Conservation (phyloP, 208 protist species). For the Leishmania braziliensis region DNA sequence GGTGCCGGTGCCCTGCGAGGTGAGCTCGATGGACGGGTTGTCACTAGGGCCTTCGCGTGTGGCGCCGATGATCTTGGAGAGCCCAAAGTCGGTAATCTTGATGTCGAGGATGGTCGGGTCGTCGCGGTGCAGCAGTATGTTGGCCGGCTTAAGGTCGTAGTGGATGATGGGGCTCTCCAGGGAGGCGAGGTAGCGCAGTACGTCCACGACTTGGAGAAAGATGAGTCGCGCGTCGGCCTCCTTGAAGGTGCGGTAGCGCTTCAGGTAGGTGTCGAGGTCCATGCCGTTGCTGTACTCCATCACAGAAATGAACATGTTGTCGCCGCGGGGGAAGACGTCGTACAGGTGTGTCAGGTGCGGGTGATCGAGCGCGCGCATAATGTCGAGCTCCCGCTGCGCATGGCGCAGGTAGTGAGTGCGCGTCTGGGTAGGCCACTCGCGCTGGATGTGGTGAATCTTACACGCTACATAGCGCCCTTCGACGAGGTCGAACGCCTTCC, state of each 20-base stretch:
- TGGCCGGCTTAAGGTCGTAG: constrained; percentile 81
- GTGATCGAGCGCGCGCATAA: constrained; percentile 92
- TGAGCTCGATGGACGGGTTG: constrained; percentile 93
- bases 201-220: constrained; percentile 90
- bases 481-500: constrained; percentile 92
- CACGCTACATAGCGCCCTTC: constrained; percentile 91
- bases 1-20: constrained; percentile 95
- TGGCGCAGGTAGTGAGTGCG: constrained; percentile 93
- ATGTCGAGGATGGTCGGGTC: constrained; percentile 74
- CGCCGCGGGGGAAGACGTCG: constrained; percentile 86
- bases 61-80: constrained; percentile 94
- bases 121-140: constrained; percentile 71
- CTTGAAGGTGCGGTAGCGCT: constrained; percentile 71
- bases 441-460: constrained; percentile 95
- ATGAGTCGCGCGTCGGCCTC: constrained; percentile 92
- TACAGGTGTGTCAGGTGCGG: constrained; percentile 79
- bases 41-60: constrained; percentile 53
- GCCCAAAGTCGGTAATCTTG: constrained; percentile 98
- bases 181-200: constrained; percentile 91
- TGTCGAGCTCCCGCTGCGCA: constrained; percentile 92
- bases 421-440: constrained; percentile 84
- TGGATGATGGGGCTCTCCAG: constrained; percentile 84
- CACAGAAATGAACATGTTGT: constrained; percentile 91
- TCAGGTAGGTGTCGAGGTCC: constrained; percentile 93
- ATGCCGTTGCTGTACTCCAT: constrained; percentile 94